phyloP scores from a whole-genome alignment of 768 basidiomycete species.

The Galerina marginata region DNA sequence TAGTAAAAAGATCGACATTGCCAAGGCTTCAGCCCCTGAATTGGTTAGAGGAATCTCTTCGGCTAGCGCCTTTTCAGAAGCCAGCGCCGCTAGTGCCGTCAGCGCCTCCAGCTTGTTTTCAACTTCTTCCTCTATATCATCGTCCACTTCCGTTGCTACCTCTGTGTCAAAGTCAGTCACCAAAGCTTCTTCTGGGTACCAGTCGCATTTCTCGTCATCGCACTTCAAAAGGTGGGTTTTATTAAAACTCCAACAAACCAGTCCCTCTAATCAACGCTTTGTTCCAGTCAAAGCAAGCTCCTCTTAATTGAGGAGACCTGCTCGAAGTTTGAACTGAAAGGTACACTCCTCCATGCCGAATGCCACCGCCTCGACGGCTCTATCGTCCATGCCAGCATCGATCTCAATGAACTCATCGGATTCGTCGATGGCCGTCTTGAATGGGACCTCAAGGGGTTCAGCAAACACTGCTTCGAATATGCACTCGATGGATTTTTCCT shows the following conservation, averaged over 20 bases:
- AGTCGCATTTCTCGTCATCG: slow-evolving; percentile 18
- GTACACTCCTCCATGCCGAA: slow-evolving; percentile 17
- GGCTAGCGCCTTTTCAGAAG: background rate
- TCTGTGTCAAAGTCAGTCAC: slow-evolving; percentile 15
- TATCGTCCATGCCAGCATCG: slow-evolving; percentile 13
- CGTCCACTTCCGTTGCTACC: slow-evolving; percentile 13
- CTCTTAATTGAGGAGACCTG: slow-evolving; percentile 18
- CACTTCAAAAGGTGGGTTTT: slow-evolving; percentile 17
- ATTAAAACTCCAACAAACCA: background rate
- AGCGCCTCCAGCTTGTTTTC: slow-evolving; percentile 16
- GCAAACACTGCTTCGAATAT: slow-evolving; percentile 10
- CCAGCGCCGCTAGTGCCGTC: slow-evolving; percentile 8
- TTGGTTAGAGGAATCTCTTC: slow-evolving; percentile 3
- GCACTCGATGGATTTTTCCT: slow-evolving; percentile 17
- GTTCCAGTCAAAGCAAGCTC: slow-evolving; percentile 15
- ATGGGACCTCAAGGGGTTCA: slow-evolving; percentile 18
- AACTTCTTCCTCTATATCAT: slow-evolving; percentile 9
- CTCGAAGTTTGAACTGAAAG: slow-evolving; percentile 18
- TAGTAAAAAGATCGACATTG: background rate
- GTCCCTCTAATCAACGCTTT: background rate
- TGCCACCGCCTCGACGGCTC: slow-evolving; percentile 19
- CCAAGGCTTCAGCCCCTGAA: slow-evolving; percentile 4
- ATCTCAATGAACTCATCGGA: slow-evolving; percentile 17
- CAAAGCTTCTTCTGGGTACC: slow-evolving; percentile 6
- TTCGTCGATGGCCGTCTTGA: slow-evolving; percentile 17